These are phyloP conservation scores for Didymella sp. DNA, from an alignment of 2,329 filamentous ascomycete species.

Conservation along the genomic window DNA sequence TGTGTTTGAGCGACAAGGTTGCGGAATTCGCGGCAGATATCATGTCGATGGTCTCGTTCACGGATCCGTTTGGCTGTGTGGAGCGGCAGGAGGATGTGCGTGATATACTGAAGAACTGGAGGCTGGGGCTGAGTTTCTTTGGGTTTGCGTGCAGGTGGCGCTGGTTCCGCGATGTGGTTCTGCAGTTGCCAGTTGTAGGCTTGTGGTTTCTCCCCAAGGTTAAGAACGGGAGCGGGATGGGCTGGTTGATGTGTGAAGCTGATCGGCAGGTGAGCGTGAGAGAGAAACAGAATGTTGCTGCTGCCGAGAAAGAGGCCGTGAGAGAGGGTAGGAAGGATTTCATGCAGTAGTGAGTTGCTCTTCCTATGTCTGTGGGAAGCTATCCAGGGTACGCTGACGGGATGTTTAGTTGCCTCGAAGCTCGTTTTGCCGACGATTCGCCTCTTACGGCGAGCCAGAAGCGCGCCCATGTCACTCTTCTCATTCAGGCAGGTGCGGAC, in stretches of 20 bases:
- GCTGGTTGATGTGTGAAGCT: constrained; percentile 50
- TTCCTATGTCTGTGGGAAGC: background rate
- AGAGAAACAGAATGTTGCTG: constrained; percentile 29
- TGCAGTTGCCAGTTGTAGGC: constrained; percentile 35
- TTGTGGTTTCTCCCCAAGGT: constrained; percentile 42
- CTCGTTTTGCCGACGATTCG: constrained; percentile 37
- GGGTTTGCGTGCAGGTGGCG: constrained; percentile 47
- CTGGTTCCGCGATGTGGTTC: constrained; percentile 45
- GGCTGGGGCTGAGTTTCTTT: constrained; percentile 49
- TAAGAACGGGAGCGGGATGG: constrained; percentile 43
- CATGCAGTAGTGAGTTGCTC: constrained; percentile 31
- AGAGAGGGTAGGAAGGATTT: constrained; percentile 41
- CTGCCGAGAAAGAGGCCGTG: constrained; percentile 21
- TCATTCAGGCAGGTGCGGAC: constrained; percentile 50
- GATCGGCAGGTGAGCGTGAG: constrained; percentile 42
- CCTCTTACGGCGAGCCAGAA: constrained; percentile 43
- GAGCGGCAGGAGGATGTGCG: constrained; percentile 51
- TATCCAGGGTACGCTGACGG: constrained; percentile 25
- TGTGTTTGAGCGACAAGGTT: constrained; percentile 50
- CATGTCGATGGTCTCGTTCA: constrained; percentile 52
- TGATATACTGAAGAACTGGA: constrained; percentile 47
- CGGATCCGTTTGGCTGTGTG: constrained; percentile 50
- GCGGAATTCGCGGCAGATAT: constrained; percentile 54
- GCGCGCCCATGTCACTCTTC: constrained; percentile 48
- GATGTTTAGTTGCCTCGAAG: constrained; percentile 41